Evolutionary conservation across 768 basidiomycete genomes (phyloP).

Genomic region (Tephrocybe sp.): DNA sequence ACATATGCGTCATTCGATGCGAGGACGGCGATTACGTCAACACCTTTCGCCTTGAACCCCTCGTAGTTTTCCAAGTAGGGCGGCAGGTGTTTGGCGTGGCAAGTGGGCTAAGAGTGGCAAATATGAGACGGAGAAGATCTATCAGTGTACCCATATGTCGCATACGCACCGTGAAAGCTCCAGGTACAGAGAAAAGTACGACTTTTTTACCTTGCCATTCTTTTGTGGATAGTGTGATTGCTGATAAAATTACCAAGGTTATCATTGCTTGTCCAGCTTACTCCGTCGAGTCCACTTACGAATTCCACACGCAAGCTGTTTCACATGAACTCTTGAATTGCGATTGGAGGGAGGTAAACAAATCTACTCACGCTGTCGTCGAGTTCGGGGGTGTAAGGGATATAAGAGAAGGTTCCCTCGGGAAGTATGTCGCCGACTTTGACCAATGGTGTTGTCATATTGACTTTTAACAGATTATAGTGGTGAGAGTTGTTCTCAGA

Average conservation of each 20-base stretch:
- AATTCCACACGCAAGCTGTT: conserved; percentile 58
- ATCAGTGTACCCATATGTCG: not conserved
- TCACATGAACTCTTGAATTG: not conserved
- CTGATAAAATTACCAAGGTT: conserved; percentile 29
- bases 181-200: conserved; percentile 74
- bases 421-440: conserved; percentile 37
- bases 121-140: conserved; percentile 28
- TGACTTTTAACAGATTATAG: conserved; percentile 1
- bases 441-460: conserved; percentile 26
- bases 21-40: conserved; percentile 69
- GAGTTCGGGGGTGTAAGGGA: conserved; percentile 62
- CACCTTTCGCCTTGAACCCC: conserved; percentile 75
- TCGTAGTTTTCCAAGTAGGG: conserved; percentile 68
- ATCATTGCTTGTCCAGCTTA: not conserved
- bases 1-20: conserved; percentile 83
- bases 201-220: conserved; percentile 83
- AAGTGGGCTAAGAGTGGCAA: conserved; percentile 45
- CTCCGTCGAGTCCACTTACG: conserved; percentile 40
- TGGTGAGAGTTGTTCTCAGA: not conserved
- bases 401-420: conserved; percentile 41
- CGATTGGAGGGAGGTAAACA: not conserved
- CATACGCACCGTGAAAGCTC: conserved; percentile 72
- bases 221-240: conserved; percentile 50
- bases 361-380: conserved; percentile 49
- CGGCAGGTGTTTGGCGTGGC: conserved; percentile 62